Percentiles rank a stretch among this genome's conserved stretches.
phyloP scores from a whole-genome alignment of 805 yeast species.

The Candida sithepensis region DNA sequence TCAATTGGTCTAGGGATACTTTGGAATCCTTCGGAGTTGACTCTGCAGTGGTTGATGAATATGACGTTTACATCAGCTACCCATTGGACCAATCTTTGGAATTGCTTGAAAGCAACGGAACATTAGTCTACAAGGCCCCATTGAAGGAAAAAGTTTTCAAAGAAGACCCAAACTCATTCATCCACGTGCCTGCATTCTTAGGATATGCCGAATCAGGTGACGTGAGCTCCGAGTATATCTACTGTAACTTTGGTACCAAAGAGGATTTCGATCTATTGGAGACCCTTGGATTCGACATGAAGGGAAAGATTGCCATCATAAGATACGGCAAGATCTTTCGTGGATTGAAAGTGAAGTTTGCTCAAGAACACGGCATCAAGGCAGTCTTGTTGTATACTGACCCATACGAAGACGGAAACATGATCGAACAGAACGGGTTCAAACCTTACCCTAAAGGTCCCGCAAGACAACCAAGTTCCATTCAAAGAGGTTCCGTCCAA shows the following conservation, averaged over 20 bases:
- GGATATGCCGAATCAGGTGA: slow-evolving; percentile 77
- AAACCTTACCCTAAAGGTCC: slow-evolving; percentile 71
- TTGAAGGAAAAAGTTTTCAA: slow-evolving; percentile 45
- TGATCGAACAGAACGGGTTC: slow-evolving; percentile 54
- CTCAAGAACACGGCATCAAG: slow-evolving; percentile 65
- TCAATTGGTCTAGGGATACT: slow-evolving; percentile 56
- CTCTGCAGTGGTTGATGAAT: slow-evolving; percentile 47
- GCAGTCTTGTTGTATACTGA: slow-evolving; percentile 70
- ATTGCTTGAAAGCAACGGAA: slow-evolving; percentile 29
- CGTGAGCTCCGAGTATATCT: slow-evolving; percentile 62
- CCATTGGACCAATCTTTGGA: slow-evolving; percentile 54
- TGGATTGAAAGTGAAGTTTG: slow-evolving; percentile 73
- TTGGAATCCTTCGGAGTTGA: slow-evolving; percentile 57
- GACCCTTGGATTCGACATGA: slow-evolving; percentile 44
- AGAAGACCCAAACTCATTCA: slow-evolving; percentile 49
- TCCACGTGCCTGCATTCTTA: slow-evolving; percentile 65
- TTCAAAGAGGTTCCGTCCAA: slow-evolving; percentile 74
- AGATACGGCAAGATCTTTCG: slow-evolving; percentile 67
- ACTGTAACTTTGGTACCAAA: slow-evolving; percentile 65
- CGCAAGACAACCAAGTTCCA: slow-evolving; percentile 71
- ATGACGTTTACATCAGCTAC: slow-evolving; percentile 59
- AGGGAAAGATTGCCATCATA: slow-evolving; percentile 60
- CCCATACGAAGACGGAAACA: slow-evolving; percentile 58
- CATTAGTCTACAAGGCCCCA: slow-evolving; percentile 47
- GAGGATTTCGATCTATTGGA: slow-evolving; percentile 53